Evolutionary conservation across 345 rosid species (phyloP), one percentile per base, ranked within the genome.

Genomic region (Eucalyptus rudis): DNA sequence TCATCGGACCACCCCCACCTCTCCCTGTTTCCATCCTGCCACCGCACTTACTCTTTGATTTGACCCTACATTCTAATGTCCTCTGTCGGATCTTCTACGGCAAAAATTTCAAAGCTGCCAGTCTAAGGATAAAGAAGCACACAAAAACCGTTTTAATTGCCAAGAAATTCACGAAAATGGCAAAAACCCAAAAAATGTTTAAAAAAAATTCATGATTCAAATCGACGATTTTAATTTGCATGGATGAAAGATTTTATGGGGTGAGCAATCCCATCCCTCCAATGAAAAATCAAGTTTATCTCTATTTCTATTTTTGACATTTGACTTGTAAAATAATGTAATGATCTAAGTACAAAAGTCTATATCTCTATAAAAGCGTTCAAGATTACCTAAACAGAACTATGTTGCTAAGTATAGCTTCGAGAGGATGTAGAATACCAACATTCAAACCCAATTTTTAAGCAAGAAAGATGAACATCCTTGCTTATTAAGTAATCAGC

Each of bases 311-410:
- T 8, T 16, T 68, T 31, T 0, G 1, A 31, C 10, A 66, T 66
- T 16, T 31, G 79, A 0, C 43, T 16, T 0, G 0, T 62, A 27
- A 62, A 0, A 62, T 27, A 27, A 1, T 13, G 33, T 29, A 27
- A 62, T 62, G 0, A 31, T 36, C 0, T 1, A 2, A 68, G 4
- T 17, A 68, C 0, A 16, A 66, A 66, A 20, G 3, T 36, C 3
- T 33, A 8, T 16, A 43, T 2, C 25, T 71, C 1, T 33, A 9
- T 9, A 71, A 13, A 15, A 71, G 14, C 2, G 0, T 71, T 20
- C 27, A 20, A 68, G 0, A 17, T 68, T 31, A 4, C 13, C 6
- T 17, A 33, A 16, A 36, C 6, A 8, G 3, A 33, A 4, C 7
- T 31, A 16, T 16, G 80, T 24, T 31, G 2, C 2, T 31, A 16